Evolutionary conservation across 306 rosid species (phyloP).

Genomic region (Pyrus bretschneideri): DNA sequence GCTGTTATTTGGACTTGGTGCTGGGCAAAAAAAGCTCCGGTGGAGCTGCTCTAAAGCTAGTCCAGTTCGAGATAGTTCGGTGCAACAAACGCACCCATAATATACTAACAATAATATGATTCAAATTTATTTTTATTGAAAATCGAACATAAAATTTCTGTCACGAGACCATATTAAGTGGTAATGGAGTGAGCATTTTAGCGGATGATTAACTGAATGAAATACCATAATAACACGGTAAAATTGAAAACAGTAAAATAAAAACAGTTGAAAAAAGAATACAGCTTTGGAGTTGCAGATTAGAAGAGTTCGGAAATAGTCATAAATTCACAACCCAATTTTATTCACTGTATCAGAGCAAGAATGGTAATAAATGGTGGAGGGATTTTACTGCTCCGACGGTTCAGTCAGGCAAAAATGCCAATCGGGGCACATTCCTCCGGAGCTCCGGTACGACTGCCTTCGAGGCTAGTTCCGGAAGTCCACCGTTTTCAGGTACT

Average conservation of each 20-base stretch:
- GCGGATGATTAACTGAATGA: background rate
- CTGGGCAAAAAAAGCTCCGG: too few relatives aligned
- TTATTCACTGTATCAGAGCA: background rate
- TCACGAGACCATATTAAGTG: too few relatives aligned
- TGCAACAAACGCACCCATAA: too few relatives aligned
- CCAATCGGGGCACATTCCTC: background rate
- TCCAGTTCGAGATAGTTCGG: too few relatives aligned
- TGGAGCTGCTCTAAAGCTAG: too few relatives aligned
- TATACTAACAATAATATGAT: too few relatives aligned
- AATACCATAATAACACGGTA: background rate
- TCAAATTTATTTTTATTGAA: too few relatives aligned
- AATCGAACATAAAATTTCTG: too few relatives aligned
- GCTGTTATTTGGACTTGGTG: too few relatives aligned
- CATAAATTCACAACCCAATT: background rate
- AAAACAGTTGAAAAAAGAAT: background rate
- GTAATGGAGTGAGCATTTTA: too few relatives aligned
- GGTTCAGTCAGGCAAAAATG: background rate
- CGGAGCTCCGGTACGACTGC: background rate
- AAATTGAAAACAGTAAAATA: background rate
- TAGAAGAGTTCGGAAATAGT: background rate
- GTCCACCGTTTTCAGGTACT: background rate
- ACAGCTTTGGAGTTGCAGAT: background rate
- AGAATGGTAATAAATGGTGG: background rate
- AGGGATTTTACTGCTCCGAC: background rate
- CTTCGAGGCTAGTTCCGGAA: background rate